A percentile compares a stretch with the other conserved stretches of the same genome.
Evolutionary conservation across 805 yeast species (phyloP).

Genomic region (Metschnikowia anglica): DNA sequence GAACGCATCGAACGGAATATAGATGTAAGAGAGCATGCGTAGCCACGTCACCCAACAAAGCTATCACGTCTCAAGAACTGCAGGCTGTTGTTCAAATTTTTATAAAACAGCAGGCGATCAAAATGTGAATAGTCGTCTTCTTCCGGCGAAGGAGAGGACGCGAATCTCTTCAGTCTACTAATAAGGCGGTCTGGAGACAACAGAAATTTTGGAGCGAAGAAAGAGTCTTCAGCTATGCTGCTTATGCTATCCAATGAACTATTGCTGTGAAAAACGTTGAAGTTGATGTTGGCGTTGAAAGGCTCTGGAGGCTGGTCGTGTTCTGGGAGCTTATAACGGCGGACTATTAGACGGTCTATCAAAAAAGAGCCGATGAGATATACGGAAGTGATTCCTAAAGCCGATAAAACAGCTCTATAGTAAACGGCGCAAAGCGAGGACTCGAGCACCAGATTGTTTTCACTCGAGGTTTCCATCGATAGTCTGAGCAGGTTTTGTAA

Average conservation of each 20-base stretch:
- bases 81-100: constrained; percentile 40
- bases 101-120: constrained; percentile 25
- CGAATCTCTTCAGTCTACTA: not conserved
- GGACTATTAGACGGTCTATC: constrained; percentile 8
- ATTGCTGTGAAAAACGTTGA: not conserved
- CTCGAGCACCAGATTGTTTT: not conserved
- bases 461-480: constrained; percentile 11
- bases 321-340: constrained; percentile 10
- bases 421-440: constrained; percentile 1
- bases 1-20: constrained; percentile 35
- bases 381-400: not conserved
- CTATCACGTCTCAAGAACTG: constrained; percentile 45
- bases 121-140: constrained; percentile 13
- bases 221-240: not conserved
- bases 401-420: not conserved
- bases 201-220: not conserved
- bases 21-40: constrained; percentile 29
- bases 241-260: constrained; percentile 2
- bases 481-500: not conserved
- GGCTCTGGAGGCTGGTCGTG: constrained; percentile 2
- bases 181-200: not conserved
- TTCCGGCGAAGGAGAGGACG: constrained; percentile 15
- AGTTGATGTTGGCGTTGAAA: not conserved
- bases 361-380: constrained; percentile 4
- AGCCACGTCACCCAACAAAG: constrained; percentile 21